phyloP scores from a whole-genome alignment of 768 basidiomycete genomes.

The Podaxis sp. region DNA sequence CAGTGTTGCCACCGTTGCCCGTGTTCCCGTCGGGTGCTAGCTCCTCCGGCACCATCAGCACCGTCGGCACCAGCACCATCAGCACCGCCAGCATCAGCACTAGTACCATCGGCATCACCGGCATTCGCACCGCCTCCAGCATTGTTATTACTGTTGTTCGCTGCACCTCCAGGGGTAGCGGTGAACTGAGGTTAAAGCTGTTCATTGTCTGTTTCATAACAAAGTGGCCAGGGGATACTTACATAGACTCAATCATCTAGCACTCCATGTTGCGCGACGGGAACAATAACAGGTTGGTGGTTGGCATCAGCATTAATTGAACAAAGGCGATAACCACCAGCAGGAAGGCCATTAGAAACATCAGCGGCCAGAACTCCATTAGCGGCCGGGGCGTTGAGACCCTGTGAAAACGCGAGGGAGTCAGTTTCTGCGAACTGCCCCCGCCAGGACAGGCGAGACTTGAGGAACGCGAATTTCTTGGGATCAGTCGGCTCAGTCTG shows the following conservation, averaged over 20 bases:
- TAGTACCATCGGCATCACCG: conserved; percentile 11
- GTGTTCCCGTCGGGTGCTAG: neutral
- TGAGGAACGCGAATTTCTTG: conserved; percentile 55
- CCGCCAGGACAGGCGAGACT: conserved; percentile 10
- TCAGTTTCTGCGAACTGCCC: neutral
- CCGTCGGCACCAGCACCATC: neutral
- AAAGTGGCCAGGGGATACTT: conserved; percentile 18
- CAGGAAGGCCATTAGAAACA: conserved; percentile 49
- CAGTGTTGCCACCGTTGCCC: neutral
- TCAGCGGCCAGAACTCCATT: conserved; percentile 41
- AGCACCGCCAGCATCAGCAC: neutral
- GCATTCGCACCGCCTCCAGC: conserved; percentile 5
- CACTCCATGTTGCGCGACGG: conserved; percentile 51
- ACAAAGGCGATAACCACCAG: conserved; percentile 49
- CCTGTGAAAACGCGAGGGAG: conserved; percentile 12
- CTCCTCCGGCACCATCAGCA: neutral
- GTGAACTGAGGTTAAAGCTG: conserved; percentile 25
- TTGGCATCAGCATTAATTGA: conserved; percentile 50
- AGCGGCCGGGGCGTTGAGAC: conserved; percentile 34
- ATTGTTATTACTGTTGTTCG: conserved; percentile 13
- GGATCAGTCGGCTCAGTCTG: conserved; percentile 46
- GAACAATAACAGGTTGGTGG: conserved; percentile 50
- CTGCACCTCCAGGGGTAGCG: conserved; percentile 14
- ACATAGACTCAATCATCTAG: conserved; percentile 61
- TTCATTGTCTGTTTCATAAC: neutral